A percentile compares a stretch with the other conserved stretches of the same genome.
Conservation (phyloP, 495 filamentous ascomycete genomes). For the Lasiosphaeria ovina region DNA sequence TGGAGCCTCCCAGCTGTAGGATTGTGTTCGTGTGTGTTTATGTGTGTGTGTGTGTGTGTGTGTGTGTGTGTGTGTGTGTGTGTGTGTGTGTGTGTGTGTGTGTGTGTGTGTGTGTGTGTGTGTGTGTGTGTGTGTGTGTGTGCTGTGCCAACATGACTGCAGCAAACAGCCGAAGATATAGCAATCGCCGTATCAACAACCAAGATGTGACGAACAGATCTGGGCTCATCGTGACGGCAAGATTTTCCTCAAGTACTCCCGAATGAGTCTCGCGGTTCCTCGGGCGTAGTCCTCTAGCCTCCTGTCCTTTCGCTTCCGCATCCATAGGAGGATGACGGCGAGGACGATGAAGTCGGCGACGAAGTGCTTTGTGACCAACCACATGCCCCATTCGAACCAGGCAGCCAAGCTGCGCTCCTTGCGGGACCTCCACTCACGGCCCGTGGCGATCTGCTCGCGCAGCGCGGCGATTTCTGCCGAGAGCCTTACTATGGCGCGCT, state of each 20-base stretch:
- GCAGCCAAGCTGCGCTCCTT: slow-evolving; percentile 57
- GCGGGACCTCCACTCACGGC: slow-evolving; percentile 52
- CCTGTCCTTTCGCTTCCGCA: slow-evolving; percentile 72
- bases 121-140: too few relatives aligned
- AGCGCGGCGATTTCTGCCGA: slow-evolving; percentile 92
- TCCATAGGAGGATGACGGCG: slow-evolving; percentile 69
- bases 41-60: too few relatives aligned
- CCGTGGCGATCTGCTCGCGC: slow-evolving; percentile 81
- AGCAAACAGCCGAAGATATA: too few relatives aligned
- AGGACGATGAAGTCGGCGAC: slow-evolving; percentile 69
- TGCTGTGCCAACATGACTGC: too few relatives aligned
- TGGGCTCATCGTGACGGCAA: slow-evolving; percentile 49
- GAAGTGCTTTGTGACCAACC: slow-evolving; percentile 69
- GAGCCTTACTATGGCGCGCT: slow-evolving; percentile 83
- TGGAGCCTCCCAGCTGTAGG: too few relatives aligned
- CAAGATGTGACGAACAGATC: neutral
- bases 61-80: too few relatives aligned
- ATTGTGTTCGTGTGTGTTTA: too few relatives aligned
- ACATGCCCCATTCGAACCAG: slow-evolving; percentile 73
- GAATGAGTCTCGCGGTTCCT: slow-evolving; percentile 58
- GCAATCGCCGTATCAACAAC: too few relatives aligned
- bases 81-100: too few relatives aligned
- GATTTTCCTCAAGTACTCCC: slow-evolving; percentile 57
- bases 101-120: too few relatives aligned
- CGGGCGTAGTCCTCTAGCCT: slow-evolving; percentile 75